A percentile compares a stretch with the other conserved stretches of the same genome.
Evolutionary conservation across 352 stramenopile genomes (phyloP).

Genomic region (Globisporangium cederbergense): DNA sequence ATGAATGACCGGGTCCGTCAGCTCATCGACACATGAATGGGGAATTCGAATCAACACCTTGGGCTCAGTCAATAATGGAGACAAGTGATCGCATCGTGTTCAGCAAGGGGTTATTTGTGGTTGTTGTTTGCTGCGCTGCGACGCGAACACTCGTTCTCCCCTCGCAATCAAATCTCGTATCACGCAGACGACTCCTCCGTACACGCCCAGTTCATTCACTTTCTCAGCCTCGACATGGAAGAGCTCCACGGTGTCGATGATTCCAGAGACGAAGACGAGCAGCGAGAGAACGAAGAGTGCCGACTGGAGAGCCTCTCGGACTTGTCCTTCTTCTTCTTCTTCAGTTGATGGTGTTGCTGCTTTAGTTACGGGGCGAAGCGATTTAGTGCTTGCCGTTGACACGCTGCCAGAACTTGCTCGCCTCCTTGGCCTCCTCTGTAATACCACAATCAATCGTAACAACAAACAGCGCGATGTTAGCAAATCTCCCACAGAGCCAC

Average conservation of each 20-base stretch:
- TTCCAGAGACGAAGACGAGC: not conserved
- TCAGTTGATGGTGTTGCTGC: not conserved
- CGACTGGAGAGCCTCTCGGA: not conserved
- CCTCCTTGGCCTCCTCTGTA: slow-evolving; percentile 78
- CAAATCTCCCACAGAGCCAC: not conserved
- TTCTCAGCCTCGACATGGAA: not conserved
- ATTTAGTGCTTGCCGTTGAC: slow-evolving; percentile 84
- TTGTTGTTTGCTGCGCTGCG: slow-evolving; percentile 2
- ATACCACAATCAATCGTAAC: slow-evolving; percentile 1
- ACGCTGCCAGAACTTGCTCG: slow-evolving; percentile 86
- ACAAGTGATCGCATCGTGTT: slow-evolving; percentile 26
- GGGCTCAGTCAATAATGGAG: not conserved
- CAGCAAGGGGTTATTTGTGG: slow-evolving; percentile 23
- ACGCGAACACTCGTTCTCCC: not conserved
- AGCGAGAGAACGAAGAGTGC: not conserved
- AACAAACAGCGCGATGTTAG: not conserved
- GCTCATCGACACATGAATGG: not conserved
- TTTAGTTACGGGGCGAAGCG: slow-evolving; percentile 8
- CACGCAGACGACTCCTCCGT: not conserved
- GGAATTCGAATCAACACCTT: not conserved
- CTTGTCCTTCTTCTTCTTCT: slow-evolving; percentile 6
- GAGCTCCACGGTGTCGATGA: not conserved
- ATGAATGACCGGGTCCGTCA: too few species aligned
- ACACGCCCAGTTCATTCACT: not conserved
- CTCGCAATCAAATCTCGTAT: not conserved